A percentile compares a stretch with the other conserved stretches of the same genome.
Conservation (phyloP, 2,329 filamentous ascomycete species). For the Scedosporium apiospermum region DNA sequence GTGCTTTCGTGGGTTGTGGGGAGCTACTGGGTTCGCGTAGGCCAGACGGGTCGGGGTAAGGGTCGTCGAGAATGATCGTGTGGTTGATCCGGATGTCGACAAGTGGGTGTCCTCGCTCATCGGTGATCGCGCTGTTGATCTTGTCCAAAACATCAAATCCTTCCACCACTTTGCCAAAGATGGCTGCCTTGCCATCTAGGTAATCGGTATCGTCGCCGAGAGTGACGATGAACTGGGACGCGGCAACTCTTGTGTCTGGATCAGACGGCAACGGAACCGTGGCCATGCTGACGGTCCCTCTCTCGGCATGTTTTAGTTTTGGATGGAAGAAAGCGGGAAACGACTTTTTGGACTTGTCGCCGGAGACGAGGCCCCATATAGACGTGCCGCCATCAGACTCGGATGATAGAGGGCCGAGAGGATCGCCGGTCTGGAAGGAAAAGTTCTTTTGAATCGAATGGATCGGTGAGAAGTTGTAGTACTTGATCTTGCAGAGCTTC, state of each 20-base stretch:
- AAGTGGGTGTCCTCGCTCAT: constrained; percentile 75
- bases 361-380: constrained; percentile 78
- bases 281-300: constrained; percentile 96
- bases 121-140: constrained; percentile 82
- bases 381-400: constrained; percentile 88
- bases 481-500: constrained; percentile 98
- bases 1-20: constrained; percentile 71
- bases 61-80: constrained; percentile 85
- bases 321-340: constrained; percentile 79
- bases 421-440: constrained; percentile 93
- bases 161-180: constrained; percentile 92
- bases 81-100: constrained; percentile 94
- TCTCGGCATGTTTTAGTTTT: constrained; percentile 79
- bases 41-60: constrained; percentile 72
- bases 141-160: constrained; percentile 91
- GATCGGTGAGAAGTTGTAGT: constrained; percentile 94
- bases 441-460: constrained; percentile 92
- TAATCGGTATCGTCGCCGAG: constrained; percentile 83
- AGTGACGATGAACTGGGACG: constrained; percentile 89
- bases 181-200: constrained; percentile 84
- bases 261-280: constrained; percentile 68
- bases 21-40: constrained; percentile 70
- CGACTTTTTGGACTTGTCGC: constrained; percentile 56
- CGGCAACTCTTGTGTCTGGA: constrained; percentile 72
- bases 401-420: constrained; percentile 73